Evolutionary conservation across 1,284 basidiomycete genomes (phyloP).

Genomic region (Sporisorium exsertum): DNA sequence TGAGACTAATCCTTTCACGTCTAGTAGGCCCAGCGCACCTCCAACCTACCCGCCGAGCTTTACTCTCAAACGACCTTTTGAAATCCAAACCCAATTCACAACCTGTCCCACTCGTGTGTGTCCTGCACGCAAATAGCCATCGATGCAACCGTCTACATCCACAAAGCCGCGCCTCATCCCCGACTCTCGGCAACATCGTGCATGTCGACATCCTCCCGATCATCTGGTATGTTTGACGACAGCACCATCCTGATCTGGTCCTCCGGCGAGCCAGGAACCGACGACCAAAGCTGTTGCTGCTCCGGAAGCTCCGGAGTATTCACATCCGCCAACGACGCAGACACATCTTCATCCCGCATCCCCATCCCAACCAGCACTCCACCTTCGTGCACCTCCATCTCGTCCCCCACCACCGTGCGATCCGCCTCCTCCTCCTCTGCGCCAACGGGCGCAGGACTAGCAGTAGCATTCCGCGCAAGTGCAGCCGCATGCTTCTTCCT

Average conservation of each 20-base stretch:
- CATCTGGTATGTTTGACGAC: not conserved
- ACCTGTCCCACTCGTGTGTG: not conserved
- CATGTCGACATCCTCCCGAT: conserved; percentile 6
- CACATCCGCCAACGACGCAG: not conserved
- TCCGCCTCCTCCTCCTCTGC: conserved; percentile 2
- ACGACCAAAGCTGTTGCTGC: not conserved
- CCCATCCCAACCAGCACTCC: not conserved
- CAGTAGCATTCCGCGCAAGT: conserved; percentile 24
- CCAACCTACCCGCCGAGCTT: too few relatives aligned
- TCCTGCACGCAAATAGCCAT: not conserved
- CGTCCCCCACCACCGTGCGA: not conserved
- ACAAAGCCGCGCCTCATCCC: not conserved
- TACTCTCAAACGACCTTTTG: too few relatives aligned
- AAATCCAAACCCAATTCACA: not conserved
- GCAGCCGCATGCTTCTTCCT: conserved; percentile 40
- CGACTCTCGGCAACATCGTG: not conserved
- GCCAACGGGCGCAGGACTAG: conserved; percentile 13
- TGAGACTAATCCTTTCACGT: too few relatives aligned
- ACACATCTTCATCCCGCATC: not conserved
- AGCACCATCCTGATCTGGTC: conserved; percentile 1
- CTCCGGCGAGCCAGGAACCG: not conserved
- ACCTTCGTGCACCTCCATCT: conserved; percentile 7
- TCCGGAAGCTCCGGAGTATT: not conserved
- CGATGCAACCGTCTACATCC: too few relatives aligned
- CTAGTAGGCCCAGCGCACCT: too few relatives aligned